Base-by-base conservation (phyloP, 1,139 yeast species). In the Candida smagusa region DNA sequence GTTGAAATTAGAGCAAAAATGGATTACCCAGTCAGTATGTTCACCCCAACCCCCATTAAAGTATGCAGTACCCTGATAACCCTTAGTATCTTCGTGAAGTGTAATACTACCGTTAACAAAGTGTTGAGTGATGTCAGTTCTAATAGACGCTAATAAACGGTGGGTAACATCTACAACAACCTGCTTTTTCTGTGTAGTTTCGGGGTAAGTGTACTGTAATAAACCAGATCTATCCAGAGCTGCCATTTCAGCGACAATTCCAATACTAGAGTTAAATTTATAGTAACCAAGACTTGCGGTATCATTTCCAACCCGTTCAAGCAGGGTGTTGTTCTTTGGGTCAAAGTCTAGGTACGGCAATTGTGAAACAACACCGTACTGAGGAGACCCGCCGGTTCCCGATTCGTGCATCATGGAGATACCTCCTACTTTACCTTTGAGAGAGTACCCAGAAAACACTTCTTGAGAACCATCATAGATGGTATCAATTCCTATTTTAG, bases 361-460 rank as follows among this genome's bases (percentile, higher is more conserved):
- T 43, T 62, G 68, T 2, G 63, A 44, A 7, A 60, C 63, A 5
- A 59, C 58, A 6, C 67, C 68, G 38, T 61, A 62, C 34, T 60
- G 56, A 3, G 66, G 68, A 2, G 68, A 61, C 8, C 71, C 72
- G n/a, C 71, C 72, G 5, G 68, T 65, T 2, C 72, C 71, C 22
- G 63, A 55, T 35, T 63, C 70, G 42, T 66, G 72, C 61, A 65
- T 57, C 64, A 65, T 58, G 3, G 70, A 63, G 28, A 66, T 50
- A 6, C 67, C 71, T 16, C 50, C 47, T 22, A 66, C 49, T 4
- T 44, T 41, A 1, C 67, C 67, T 31, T 54, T 57, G 0, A 58
- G 53, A 2, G 65, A 60, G 43, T 59, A 66, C 3, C 71, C 72
- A 9, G 66, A 54, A 41, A 59, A 64, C 9, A 63, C 57, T 40